Base-by-base conservation (phyloP, 768 basidiomycete species). In the Pleurotus cornucopiae region DNA sequence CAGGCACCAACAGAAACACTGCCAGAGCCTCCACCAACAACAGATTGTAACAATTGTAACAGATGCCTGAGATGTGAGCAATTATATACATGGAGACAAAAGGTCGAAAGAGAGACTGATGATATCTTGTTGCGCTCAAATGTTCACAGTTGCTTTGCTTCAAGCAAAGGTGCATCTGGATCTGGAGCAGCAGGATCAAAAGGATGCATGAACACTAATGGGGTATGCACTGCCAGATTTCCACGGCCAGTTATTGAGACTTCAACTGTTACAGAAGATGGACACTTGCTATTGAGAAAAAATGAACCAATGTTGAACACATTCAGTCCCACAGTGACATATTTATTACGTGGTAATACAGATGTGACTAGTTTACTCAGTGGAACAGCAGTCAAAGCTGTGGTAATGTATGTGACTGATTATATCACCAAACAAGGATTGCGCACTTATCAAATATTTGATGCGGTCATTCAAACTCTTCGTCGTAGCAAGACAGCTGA, bases 351-450 rank as follows among this genome's bases (percentile, higher is more conserved):
- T 2, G 71, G 69, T 46, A 75, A 76, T 56, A 67, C 72, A n/a
- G 71, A 76, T 62, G 64, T 68, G 1, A 69, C 65, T 0, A 64
- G 63, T 59, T 53, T 73, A n/a, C 46, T 61, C 12, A 72, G 71
- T 38, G 71, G 75, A 6, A 74, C 73, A 13, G 65, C 69, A 1
- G 63, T 76, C 2, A 71, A 71, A 25, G 65, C 66, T 7, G 61
- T 70, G 4, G 60, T 69, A 1, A 56, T 63, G 13, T 72, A 74
- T 63, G 61, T 73, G 0, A 67, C 72, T 6, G 71, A 76, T 57
- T 76, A 75, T 55, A 64, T 75, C 5, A 71, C 71, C 1, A 76
- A 77, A 57, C 30, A 58, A 2, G 23, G 54, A 2, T 44, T 74
- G 4, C 73, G 71, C 43, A 74, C 71, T 2, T 51, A 73, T 61